Percentiles rank a stretch among this genome's conserved stretches.
Evolutionary conservation across 2,329 filamentous ascomycete genomes (phyloP).

Genomic region (Fusarium temperatum): DNA sequence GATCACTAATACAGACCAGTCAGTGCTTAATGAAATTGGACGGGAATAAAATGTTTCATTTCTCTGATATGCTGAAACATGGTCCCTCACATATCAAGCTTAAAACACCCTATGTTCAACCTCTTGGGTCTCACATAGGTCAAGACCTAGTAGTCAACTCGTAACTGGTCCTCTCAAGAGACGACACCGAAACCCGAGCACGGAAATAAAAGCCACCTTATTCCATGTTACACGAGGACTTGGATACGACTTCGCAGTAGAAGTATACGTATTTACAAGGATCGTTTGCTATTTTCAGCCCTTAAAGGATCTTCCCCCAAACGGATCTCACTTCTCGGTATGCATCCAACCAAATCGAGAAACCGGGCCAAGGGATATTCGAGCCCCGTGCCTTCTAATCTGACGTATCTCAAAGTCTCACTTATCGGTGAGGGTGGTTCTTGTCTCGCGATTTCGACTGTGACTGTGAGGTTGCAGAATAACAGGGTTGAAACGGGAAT

Average conservation of each 20-base stretch:
- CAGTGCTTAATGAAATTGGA: background rate
- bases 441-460: background rate
- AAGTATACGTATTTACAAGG: constrained; percentile 2
- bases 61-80: constrained; percentile 4
- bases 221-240: constrained; percentile 4
- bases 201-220: background rate
- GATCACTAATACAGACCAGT: background rate
- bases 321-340: constrained; percentile 11
- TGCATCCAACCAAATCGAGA: constrained; percentile 18
- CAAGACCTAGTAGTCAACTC: background rate
- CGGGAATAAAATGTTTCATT: constrained; percentile 10
- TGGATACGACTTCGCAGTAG: background rate
- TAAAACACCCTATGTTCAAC: background rate
- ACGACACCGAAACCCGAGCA: background rate
- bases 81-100: background rate
- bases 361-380: background rate
- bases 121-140: background rate
- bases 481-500: constrained; percentile 18
- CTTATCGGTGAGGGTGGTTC: background rate
- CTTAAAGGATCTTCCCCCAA: background rate
- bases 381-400: constrained; percentile 5
- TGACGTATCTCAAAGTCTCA: constrained; percentile 18
- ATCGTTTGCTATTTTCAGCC: constrained; percentile 26
- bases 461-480: constrained; percentile 4
- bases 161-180: background rate